Conservation (phyloP, 1,284 basidiomycete species). For the Erythrobasidium hasegawianum region DNA sequence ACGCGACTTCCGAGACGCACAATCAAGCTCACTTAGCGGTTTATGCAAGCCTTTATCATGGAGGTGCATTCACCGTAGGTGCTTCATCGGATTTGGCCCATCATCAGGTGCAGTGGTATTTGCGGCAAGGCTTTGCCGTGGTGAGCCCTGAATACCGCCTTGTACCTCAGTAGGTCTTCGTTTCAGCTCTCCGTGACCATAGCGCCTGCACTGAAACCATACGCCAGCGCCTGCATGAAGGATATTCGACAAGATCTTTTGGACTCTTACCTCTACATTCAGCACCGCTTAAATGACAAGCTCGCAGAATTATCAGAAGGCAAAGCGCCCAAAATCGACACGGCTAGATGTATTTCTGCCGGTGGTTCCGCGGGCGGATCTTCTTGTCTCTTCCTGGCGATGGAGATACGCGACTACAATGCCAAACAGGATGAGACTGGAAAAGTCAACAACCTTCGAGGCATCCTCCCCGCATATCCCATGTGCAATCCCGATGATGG, state of each 20-base stretch:
- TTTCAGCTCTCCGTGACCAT: no score
- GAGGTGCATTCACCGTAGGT: conserved; percentile 1
- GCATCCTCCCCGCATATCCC: neutral
- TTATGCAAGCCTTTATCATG: neutral
- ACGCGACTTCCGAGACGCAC: neutral
- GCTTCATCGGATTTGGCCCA: neutral
- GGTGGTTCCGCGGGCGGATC: conserved; percentile 1
- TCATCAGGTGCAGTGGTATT: neutral
- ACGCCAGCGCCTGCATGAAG: no score
- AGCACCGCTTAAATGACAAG: neutral
- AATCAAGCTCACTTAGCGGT: neutral
- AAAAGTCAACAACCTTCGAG: neutral
- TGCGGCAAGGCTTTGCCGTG: conserved; percentile 1
- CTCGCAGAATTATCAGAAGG: neutral
- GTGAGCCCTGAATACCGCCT: conserved; percentile 3
- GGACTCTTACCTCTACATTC: neutral
- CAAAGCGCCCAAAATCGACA: neutral
- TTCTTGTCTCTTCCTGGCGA: neutral
- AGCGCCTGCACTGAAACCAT: no score
- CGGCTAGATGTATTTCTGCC: neutral
- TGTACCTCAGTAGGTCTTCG: neutral
- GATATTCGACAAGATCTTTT: neutral
- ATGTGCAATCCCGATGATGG: no score
- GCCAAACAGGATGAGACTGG: neutral
- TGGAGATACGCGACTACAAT: neutral